Base-by-base conservation (phyloP, 352 stramenopile species). In the Phytopythium vexans region DNA sequence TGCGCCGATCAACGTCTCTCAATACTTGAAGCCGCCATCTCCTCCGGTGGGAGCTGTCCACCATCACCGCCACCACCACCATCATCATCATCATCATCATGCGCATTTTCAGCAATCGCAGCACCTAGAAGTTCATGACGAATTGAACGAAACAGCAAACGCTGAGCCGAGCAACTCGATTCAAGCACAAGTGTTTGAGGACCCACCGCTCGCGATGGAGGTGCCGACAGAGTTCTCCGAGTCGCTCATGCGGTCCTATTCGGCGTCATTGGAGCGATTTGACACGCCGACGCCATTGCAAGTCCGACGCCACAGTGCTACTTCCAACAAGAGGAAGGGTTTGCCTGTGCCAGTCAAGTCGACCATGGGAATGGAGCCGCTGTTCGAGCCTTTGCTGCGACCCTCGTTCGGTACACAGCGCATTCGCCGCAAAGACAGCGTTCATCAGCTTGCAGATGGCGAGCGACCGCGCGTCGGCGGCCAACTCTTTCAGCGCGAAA, bases 311-410 rank as follows among this genome's bases (percentile, higher is more conserved):
- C 34, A 5, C 51, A 54, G 9, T 51, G 53, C 7, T 27, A 16
- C 31, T 1, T 3, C 6, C 4, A 14, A 37, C 3, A 47, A 56
- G n/a, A 49, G 47, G 15, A 50, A 52, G 36, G 35, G 60, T 16
- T 35, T 41, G 34, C 54, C 39, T 2, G 49, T 47, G 3, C 68
- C 71, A 4, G 71, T 56, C 34, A 82, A 75, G 39, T 88, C 72
- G 60, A 66, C 60, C 9, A 68, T 88, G 40, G 80, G 60, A 3
- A 81, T 93, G 52, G 82, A 93, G 55, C 80, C 82, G 14, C 50
- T 93, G 10, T 93, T 88, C 49, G 82, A 93, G 45, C 80, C 82
- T 36, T 62, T 93, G 7, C 47, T 93, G 14, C 78, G 89, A 9
- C 66, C 71, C 1, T 66, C 77, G 0, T 81, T 88, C 32, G 82